Percentiles rank a stretch among this genome's conserved stretches.
phyloP scores from a whole-genome alignment of 2,329 filamentous ascomycete species.

The Ascocoryne sarcoides region DNA sequence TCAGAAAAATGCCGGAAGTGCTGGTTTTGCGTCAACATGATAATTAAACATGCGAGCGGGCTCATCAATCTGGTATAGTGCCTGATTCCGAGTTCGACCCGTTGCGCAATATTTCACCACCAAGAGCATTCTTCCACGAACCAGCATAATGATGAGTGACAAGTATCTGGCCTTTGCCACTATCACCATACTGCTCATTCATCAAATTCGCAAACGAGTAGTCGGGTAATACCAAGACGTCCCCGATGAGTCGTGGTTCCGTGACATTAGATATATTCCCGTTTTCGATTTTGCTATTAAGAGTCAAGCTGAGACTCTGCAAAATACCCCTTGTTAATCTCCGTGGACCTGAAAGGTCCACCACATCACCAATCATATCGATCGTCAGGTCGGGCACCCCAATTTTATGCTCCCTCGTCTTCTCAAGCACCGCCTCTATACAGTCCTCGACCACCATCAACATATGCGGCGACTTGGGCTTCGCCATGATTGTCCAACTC shows the following conservation, averaged over 20 bases:
- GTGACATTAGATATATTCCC: background rate
- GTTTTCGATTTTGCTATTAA: background rate
- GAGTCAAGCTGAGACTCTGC: too few species aligned
- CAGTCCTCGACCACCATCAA: constrained; percentile 24
- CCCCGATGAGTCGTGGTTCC: constrained; percentile 22
- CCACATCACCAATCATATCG: constrained; percentile 22
- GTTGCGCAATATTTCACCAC: too few species aligned
- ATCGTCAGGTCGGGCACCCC: constrained; percentile 14
- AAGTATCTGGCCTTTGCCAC: constrained; percentile 2
- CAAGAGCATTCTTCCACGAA: constrained; percentile 12
- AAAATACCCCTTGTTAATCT: constrained; percentile 21
- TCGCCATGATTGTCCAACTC: constrained; percentile 27
- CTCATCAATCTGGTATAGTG: too few species aligned
- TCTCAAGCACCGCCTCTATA: constrained; percentile 13
- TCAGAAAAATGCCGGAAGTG: too few species aligned
- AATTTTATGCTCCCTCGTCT: constrained; percentile 12
- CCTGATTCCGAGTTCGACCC: too few species aligned
- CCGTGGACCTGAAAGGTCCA: constrained; percentile 24
- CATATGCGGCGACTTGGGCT: constrained; percentile 20
- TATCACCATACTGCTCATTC: constrained; percentile 2
- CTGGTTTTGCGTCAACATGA: too few species aligned
- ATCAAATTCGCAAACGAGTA: constrained; percentile 7
- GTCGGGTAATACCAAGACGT: constrained; percentile 18
- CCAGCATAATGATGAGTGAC: constrained; percentile 7
- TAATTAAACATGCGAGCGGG: too few species aligned